Percentiles rank a stretch among this genome's conserved stretches.
These are phyloP conservation scores for Globisporangium spiculum DNA, from an alignment of 352 stramenopile genomes.

Conservation along the genomic window DNA sequence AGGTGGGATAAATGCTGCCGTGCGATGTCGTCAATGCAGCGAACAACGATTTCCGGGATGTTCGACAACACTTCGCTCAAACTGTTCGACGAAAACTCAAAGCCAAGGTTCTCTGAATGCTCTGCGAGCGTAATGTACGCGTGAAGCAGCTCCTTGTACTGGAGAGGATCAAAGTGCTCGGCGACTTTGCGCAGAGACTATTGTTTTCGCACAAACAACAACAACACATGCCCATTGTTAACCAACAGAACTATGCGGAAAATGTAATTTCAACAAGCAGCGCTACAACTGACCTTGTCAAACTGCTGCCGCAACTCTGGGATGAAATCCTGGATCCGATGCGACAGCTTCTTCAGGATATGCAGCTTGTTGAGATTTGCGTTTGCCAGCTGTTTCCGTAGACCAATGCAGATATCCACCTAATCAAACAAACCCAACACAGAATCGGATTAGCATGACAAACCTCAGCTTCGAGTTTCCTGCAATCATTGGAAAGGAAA, in stretches of 20 bases:
- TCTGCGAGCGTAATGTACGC: constrained; percentile 79
- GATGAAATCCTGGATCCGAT: constrained; percentile 75
- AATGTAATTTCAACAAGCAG: not conserved
- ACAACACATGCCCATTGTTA: not conserved
- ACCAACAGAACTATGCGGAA: not conserved
- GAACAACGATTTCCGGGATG: constrained; percentile 79
- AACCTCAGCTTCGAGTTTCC: not conserved
- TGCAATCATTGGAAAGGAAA: not conserved
- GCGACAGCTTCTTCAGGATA: constrained; percentile 56
- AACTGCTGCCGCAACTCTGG: constrained; percentile 69
- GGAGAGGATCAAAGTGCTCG: constrained; percentile 57
- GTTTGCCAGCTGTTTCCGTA: constrained; percentile 46
- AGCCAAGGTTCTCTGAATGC: constrained; percentile 71
- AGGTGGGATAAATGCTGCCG: constrained; percentile 40
- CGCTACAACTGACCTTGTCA: constrained; percentile 42
- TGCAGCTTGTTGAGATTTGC: constrained; percentile 47
- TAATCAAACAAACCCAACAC: constrained; percentile 15
- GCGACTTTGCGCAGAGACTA: constrained; percentile 76
- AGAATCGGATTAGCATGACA: not conserved
- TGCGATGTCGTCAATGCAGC: constrained; percentile 71
- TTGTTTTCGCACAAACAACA: not conserved
- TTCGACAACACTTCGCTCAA: constrained; percentile 67
- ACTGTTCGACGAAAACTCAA: constrained; percentile 73
- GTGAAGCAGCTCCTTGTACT: constrained; percentile 81
- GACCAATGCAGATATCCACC: constrained; percentile 70